These are phyloP conservation scores for Aspergillus luchuensis DNA, from an alignment of 2,329 filamentous ascomycete species.

Conservation along the genomic window DNA sequence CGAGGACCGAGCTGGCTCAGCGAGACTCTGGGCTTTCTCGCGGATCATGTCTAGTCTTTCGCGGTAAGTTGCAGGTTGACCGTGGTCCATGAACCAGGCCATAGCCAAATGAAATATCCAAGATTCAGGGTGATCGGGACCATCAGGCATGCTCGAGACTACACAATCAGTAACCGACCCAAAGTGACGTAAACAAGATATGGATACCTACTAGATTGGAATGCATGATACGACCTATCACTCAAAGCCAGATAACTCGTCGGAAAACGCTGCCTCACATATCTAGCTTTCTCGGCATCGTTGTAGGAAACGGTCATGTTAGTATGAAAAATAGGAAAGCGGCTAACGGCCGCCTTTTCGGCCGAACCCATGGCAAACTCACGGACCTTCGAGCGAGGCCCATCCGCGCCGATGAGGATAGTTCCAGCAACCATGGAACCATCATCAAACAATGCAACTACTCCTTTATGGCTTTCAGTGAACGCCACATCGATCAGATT, in stretches of 20 bases:
- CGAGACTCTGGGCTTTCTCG: conserved; percentile 5
- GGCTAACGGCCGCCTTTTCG: conserved; percentile 7
- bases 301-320: conserved; percentile 13
- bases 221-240: conserved; percentile 12
- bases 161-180: neutral
- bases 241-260: conserved; percentile 14
- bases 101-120: conserved; percentile 15
- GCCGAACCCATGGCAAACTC: conserved; percentile 1
- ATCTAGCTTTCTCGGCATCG: conserved; percentile 10
- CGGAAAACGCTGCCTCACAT: conserved; percentile 6
- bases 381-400: neutral
- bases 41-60: conserved; percentile 9
- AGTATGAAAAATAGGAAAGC: conserved; percentile 15
- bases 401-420: conserved; percentile 6
- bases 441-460: conserved; percentile 3
- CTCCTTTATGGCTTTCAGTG: neutral
- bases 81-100: conserved; percentile 10
- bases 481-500: conserved; percentile 7
- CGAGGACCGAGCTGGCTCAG: conserved; percentile 9
- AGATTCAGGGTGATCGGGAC: conserved; percentile 8
- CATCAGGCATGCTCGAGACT: conserved; percentile 13
- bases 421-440: conserved; percentile 1
- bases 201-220: conserved; percentile 12
- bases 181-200: no score
- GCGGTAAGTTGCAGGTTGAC: neutral